These are phyloP conservation scores for Thamnidium elegans DNA, from an alignment of 192 early-diverging fungal genomes.

Conservation along the genomic window DNA sequence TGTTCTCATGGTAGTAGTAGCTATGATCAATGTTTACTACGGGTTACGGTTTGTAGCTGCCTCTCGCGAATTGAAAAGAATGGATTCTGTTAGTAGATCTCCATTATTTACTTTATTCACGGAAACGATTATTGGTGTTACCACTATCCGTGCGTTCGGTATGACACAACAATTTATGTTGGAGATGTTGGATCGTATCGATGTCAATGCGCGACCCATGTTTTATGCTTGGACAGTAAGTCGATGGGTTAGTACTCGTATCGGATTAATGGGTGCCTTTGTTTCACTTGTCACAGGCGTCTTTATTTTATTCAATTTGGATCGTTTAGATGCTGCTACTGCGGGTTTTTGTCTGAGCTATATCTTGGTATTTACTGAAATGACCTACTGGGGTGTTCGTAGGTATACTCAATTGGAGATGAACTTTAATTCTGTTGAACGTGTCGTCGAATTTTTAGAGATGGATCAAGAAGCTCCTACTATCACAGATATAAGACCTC, in stretches of 20 bases:
- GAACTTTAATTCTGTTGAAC: conserved; percentile 82
- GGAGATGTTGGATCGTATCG: conserved; percentile 38
- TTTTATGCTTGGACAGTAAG: conserved; percentile 78
- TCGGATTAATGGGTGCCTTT: conserved; percentile 66
- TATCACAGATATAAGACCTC: conserved; percentile 48
- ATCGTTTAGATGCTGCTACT: conserved; percentile 65
- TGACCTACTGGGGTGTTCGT: conserved; percentile 63
- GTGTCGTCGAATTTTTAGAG: conserved; percentile 76
- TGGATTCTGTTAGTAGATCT: conserved; percentile 70
- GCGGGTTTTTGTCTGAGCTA: conserved; percentile 85
- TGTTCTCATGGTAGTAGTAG: conserved; percentile 35
- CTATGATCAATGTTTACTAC: conserved; percentile 44
- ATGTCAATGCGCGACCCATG: conserved; percentile 70
- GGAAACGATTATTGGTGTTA: conserved; percentile 66
- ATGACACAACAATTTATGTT: conserved; percentile 59
- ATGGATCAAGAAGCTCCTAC: conserved; percentile 80
- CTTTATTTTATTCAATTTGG: conserved; percentile 52
- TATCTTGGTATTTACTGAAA: conserved; percentile 59
- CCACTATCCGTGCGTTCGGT: conserved; percentile 87
- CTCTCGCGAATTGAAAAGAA: conserved; percentile 80
- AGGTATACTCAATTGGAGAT: conserved; percentile 75
- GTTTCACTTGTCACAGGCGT: conserved; percentile 64
- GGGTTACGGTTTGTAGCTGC: conserved; percentile 56
- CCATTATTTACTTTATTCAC: conserved; percentile 79
- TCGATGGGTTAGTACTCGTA: conserved; percentile 82